Base-by-base conservation (phyloP, 352 stramenopile genomes). In the Phytophthora parvispora region DNA sequence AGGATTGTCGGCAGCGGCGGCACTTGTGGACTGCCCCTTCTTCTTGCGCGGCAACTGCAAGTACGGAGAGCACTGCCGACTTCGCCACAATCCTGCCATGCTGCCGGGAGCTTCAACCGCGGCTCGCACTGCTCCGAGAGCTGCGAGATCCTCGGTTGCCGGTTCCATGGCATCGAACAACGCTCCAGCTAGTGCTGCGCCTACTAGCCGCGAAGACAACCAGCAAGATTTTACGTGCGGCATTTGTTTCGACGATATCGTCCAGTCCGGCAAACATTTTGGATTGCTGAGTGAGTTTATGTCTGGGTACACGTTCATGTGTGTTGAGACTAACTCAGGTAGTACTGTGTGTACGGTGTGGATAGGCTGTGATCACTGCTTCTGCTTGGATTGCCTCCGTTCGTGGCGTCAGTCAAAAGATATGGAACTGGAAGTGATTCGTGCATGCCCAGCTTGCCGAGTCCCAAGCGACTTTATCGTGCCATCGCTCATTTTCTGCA, bases 221-320 rank as follows among this genome's bases (percentile, higher is more conserved):
- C 69, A 86, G 22, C 67, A 80, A 22, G 82, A 90, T 53, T 87
- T 81, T 40, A 92, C 80, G 25, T 94, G 87, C 49, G 87, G 87
- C n/a, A 89, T 94, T 29, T 94, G 87, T 77, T 92, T 94, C 56
- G 87, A 94, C 57, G 87, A 94, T 56, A 87, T 94, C 34, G 85
- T 94, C 24, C 71, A 92, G 55, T 81, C 69, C 10, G 84, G 85
- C 65, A 94, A 94, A 64, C 72, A 92, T 52, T 94, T 94, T 77
- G 87, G 87, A 1, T 77, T 94, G n/a, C 50, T 94, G 27, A 83
- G 86, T 93, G 73, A 60, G 81, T 78, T 29, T 5, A 13, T 34
- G 10, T 69, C 6, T 38, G 60, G 0, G 22, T n/a, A n/a, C n/a
- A n/a, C n/a, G n/a, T n/a, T n/a, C n/a, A n/a, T n/a, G n/a, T n/a